A percentile compares a stretch with the other conserved stretches of the same genome.
These are phyloP conservation scores for Cardamine chenopodiifolia DNA, from an alignment of 345 rosid genomes.

Conservation along the genomic window DNA sequence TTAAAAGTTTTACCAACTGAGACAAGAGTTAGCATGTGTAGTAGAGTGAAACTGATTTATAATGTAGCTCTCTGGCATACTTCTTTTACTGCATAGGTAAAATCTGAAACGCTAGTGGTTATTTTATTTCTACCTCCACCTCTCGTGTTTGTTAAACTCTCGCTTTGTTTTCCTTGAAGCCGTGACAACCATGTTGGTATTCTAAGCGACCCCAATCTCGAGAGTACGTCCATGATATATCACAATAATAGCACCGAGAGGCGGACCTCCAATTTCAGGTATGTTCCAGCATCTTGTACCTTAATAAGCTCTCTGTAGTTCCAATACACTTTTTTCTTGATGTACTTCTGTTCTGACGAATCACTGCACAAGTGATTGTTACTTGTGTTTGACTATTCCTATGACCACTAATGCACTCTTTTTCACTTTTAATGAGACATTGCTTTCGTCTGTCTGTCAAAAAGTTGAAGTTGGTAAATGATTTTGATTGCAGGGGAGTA, in stretches of 20 bases:
- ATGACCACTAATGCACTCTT: neutral
- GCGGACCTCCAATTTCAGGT: constrained; percentile 75
- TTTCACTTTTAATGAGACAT: neutral
- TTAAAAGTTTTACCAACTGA: no score
- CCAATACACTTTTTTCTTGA: neutral
- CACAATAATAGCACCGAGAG: constrained; percentile 68
- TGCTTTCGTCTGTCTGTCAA: neutral
- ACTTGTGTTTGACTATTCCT: neutral
- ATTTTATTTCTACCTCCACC: no score
- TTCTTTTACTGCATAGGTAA: no score
- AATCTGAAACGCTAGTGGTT: no score
- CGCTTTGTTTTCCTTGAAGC: constrained; percentile 45
- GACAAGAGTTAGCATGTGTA: no score
- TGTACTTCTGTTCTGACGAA: neutral
- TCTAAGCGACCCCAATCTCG: constrained; percentile 56
- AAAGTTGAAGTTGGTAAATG: neutral
- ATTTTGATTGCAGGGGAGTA: constrained; percentile 51
- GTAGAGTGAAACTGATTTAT: no score
- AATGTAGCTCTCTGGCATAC: neutral
- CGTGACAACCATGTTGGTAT: constrained; percentile 61
- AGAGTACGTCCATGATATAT: constrained; percentile 48
- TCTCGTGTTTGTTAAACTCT: neutral
- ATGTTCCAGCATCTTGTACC: constrained; percentile 31
- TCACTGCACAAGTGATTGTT: neutral
- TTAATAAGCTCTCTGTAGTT: neutral